Percentiles rank a stretch among this genome's conserved stretches.
These are phyloP conservation scores for Petunia hybrid DNA, from an alignment of 305 asterid genomes.

Conservation along the genomic window DNA sequence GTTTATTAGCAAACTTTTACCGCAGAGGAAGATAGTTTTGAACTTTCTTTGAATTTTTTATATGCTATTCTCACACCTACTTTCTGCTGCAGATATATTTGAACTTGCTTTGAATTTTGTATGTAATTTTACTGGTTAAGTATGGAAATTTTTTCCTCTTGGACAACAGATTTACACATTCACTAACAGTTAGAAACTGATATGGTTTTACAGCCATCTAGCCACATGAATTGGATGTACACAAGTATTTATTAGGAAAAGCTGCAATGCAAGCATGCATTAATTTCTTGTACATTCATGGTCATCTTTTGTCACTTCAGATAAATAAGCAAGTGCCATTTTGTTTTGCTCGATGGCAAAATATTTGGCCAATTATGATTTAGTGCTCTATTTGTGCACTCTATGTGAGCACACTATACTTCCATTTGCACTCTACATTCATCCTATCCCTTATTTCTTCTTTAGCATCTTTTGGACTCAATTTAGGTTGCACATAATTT, in stretches of 20 bases:
- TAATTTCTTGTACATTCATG: slow-evolving; percentile 30
- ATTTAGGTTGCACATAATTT: slow-evolving; percentile 29
- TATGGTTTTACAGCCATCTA: slow-evolving; percentile 7
- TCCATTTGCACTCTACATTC: slow-evolving; percentile 13
- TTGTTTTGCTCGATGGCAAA: slow-evolving; percentile 24
- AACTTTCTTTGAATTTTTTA: neutral
- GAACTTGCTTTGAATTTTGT: neutral
- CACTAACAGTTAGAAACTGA: slow-evolving; percentile 22
- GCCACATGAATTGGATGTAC: neutral
- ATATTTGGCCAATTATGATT: slow-evolving; percentile 22
- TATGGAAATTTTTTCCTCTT: neutral
- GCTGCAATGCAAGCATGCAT: slow-evolving; percentile 7
- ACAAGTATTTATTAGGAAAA: slow-evolving; percentile 26
- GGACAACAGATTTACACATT: neutral
- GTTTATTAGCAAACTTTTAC: neutral
- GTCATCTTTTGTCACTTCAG: slow-evolving; percentile 6
- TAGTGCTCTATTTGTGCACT: neutral
- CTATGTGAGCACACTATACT: slow-evolving; percentile 1
- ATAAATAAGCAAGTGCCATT: slow-evolving; percentile 22
- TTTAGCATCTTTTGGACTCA: slow-evolving; percentile 17
- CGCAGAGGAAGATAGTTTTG: slow-evolving; percentile 6
- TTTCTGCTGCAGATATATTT: neutral
- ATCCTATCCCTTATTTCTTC: neutral
- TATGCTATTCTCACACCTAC: neutral
- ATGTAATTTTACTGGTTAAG: neutral